Evolutionary conservation across 306 rosid genomes (phyloP).

Genomic region (Hippophae gyantsensis): DNA sequence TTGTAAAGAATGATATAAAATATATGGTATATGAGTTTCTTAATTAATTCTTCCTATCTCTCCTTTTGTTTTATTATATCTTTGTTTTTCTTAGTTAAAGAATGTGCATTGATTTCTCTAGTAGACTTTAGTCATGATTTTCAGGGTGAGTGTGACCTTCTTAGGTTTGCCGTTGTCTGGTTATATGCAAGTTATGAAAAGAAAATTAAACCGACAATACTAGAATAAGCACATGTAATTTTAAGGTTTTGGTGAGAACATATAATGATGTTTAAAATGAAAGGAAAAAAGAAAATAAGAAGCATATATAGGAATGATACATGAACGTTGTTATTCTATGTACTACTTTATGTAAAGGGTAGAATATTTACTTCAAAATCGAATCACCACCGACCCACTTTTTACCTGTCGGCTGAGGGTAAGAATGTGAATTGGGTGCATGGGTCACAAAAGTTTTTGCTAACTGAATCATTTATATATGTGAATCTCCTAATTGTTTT

Average conservation of each 20-base stretch:
- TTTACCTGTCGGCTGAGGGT: no score
- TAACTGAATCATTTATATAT: no score
- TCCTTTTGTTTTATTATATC: conserved; percentile 44
- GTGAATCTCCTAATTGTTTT: no score
- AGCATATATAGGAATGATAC: no score
- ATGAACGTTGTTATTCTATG: background rate
- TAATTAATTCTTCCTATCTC: conserved; percentile 29
- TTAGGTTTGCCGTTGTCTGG: background rate
- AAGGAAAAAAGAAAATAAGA: background rate
- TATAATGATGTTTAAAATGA: conserved; percentile 13
- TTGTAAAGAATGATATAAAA: conserved; percentile 10
- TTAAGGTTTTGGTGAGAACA: conserved; percentile 23
- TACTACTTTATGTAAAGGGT: no score
- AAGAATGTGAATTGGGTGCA: no score
- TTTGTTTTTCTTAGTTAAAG: conserved; percentile 52
- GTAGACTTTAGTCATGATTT: conserved; percentile 25
- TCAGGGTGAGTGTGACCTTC: conserved; percentile 25
- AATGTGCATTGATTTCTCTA: conserved; percentile 56
- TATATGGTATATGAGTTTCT: conserved; percentile 17
- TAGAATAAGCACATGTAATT: conserved; percentile 12
- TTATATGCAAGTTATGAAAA: background rate
- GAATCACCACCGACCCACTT: background rate
- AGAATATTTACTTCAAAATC: background rate
- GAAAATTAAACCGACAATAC: conserved; percentile 6
- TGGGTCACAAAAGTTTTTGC: no score